These are phyloP conservation scores for Didymella lethalis DNA, from an alignment of 2,329 filamentous ascomycete species.

Conservation along the genomic window DNA sequence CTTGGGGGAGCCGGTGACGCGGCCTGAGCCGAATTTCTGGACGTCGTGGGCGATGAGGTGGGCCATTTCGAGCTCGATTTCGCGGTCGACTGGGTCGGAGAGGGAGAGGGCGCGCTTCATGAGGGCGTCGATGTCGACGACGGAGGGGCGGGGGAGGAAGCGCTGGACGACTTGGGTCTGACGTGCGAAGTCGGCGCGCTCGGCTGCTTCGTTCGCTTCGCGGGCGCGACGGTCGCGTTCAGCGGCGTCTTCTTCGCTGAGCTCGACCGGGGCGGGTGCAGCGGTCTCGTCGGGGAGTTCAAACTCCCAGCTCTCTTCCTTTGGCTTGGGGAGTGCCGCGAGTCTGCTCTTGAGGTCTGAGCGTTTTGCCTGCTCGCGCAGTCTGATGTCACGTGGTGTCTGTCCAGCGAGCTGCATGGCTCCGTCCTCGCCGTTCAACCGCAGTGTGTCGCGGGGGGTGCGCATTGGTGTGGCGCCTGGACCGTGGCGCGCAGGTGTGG, in stretches of 20 bases:
- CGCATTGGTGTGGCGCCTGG: slow-evolving; percentile 84
- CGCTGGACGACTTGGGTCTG: slow-evolving; percentile 92
- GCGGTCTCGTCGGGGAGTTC: slow-evolving; percentile 85
- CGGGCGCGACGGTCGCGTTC: slow-evolving; percentile 77
- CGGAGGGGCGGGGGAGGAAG: slow-evolving; percentile 77
- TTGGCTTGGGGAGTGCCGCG: slow-evolving; percentile 87
- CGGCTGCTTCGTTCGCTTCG: slow-evolving; percentile 67
- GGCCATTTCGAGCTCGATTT: slow-evolving; percentile 80
- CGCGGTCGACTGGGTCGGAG: slow-evolving; percentile 68
- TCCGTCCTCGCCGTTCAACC: slow-evolving; percentile 76
- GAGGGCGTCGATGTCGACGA: slow-evolving; percentile 74
- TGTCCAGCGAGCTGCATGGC: slow-evolving; percentile 71
- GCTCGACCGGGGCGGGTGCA: slow-evolving; percentile 63
- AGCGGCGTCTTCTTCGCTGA: slow-evolving; percentile 72
- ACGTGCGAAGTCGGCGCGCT: slow-evolving; percentile 75
- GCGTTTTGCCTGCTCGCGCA: slow-evolving; percentile 73
- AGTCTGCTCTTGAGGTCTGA: slow-evolving; percentile 75
- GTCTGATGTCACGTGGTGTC: slow-evolving; percentile 78
- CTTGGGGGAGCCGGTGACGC: slow-evolving; percentile 68
- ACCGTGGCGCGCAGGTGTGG: slow-evolving; percentile 68
- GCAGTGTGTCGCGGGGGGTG: slow-evolving; percentile 87
- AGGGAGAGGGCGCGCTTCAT: slow-evolving; percentile 68
- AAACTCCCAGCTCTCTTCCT: slow-evolving; percentile 92
- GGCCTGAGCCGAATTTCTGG: slow-evolving; percentile 72
- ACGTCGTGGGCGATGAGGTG: slow-evolving; percentile 85